Conservation (phyloP, 257 asterid species). For the Verbascum thapsus region DNA sequence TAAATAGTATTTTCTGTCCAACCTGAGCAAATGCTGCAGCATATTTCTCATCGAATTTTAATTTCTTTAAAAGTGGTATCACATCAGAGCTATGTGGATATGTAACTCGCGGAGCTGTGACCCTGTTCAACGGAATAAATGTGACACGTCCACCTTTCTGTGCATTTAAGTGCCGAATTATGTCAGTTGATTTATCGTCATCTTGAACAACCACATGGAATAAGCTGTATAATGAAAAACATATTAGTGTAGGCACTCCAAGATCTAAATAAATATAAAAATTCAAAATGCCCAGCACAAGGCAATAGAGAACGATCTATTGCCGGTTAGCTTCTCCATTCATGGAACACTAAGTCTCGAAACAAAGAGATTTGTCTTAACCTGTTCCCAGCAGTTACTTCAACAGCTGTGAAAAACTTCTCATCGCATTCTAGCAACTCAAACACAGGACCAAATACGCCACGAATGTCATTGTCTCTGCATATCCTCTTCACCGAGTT, state of each 20-base stretch:
- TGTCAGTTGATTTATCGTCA: constrained; percentile 87
- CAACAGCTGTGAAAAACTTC: constrained; percentile 94
- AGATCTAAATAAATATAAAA: constrained; percentile 17
- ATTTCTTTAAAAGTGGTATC: constrained; percentile 78
- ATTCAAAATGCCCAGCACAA: constrained; percentile 5
- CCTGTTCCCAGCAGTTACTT: constrained; percentile 99
- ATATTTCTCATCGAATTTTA: constrained; percentile 58
- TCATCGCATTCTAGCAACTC: constrained; percentile 96
- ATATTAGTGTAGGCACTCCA: constrained; percentile 20
- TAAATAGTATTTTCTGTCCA: constrained; percentile 23
- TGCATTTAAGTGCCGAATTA: constrained; percentile 89
- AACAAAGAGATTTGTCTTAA: constrained; percentile 26
- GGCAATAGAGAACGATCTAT: constrained; percentile 1
- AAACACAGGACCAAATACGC: constrained; percentile 85
- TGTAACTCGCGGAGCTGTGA: constrained; percentile 68
- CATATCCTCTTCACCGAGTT: constrained; percentile 82
- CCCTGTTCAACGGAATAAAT: constrained; percentile 96
- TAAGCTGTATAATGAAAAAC: constrained; percentile 56
- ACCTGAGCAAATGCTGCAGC: constrained; percentile 89
- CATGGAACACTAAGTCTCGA: constrained; percentile 1
- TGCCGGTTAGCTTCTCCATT: constrained; percentile 7
- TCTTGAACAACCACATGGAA: constrained; percentile 91
- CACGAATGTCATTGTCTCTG: constrained; percentile 50
- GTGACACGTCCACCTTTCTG: constrained; percentile 98
- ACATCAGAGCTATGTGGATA: constrained; percentile 92